These are phyloP conservation scores for Candida silvicultrix DNA, from an alignment of 805 yeast species.

Conservation along the genomic window DNA sequence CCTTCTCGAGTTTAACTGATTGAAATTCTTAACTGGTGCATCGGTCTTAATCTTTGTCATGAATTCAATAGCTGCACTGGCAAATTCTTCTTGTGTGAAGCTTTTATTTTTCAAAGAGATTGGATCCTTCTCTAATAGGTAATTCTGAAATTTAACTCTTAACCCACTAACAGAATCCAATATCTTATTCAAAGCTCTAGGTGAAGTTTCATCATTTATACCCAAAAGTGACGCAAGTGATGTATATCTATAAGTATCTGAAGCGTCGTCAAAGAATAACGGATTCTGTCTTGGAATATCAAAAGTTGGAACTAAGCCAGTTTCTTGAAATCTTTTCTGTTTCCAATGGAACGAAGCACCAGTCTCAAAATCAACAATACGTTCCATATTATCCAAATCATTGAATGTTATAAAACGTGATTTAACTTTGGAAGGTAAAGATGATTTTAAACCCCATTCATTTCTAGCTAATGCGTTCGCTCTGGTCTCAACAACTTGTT, in stretches of 20 bases:
- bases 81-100: slow-evolving; percentile 26
- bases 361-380: slow-evolving; percentile 67
- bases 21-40: slow-evolving; percentile 26
- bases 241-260: slow-evolving; percentile 18
- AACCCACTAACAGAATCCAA: slow-evolving; percentile 28
- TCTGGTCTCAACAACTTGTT: slow-evolving; percentile 67
- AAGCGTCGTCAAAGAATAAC: slow-evolving; percentile 20
- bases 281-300: slow-evolving; percentile 26
- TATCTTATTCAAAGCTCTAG: slow-evolving; percentile 2
- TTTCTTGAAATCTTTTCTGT: slow-evolving; percentile 61
- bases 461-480: slow-evolving; percentile 56
- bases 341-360: slow-evolving; percentile 53
- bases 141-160: slow-evolving; percentile 47
- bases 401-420: slow-evolving; percentile 55
- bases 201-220: background rate
- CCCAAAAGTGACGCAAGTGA: slow-evolving; percentile 4
- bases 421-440: slow-evolving; percentile 58
- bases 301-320: slow-evolving; percentile 38
- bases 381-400: slow-evolving; percentile 60
- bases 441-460: slow-evolving; percentile 71
- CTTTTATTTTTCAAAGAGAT: slow-evolving; percentile 25
- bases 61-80: slow-evolving; percentile 3
- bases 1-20: slow-evolving; percentile 8
- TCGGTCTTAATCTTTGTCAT: background rate
- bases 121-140: slow-evolving; percentile 48